Conservation (phyloP, 768 basidiomycete genomes). For the Calocera cornea region DNA sequence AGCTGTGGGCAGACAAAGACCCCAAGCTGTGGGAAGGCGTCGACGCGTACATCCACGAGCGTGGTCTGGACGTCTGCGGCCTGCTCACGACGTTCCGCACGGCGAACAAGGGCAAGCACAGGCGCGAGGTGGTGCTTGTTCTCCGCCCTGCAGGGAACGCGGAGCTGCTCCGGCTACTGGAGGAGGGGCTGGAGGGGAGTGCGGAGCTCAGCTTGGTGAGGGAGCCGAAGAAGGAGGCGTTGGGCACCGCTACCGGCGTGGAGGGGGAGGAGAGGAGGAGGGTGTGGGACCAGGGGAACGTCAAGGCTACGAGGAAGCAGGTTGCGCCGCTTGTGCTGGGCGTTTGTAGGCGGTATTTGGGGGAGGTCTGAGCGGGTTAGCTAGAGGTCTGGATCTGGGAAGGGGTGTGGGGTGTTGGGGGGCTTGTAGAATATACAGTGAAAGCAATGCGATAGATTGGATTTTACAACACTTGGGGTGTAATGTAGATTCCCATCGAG, state of each 20-base stretch:
- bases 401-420: no score
- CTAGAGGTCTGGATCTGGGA: no score
- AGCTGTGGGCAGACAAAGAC: slow-evolving; percentile 39
- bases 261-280: slow-evolving; percentile 28
- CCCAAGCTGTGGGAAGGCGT: slow-evolving; percentile 28
- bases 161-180: slow-evolving; percentile 37
- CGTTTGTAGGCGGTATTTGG: neutral
- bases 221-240: slow-evolving; percentile 21
- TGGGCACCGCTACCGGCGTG: slow-evolving; percentile 14
- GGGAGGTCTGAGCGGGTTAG: neutral
- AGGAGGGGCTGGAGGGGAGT: slow-evolving; percentile 45
- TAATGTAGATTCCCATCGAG: no score
- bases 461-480: no score
- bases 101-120: slow-evolving; percentile 39
- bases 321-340: slow-evolving; percentile 44
- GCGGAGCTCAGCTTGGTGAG: slow-evolving; percentile 40
- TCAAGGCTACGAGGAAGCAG: slow-evolving; percentile 46
- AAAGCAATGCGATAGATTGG: no score
- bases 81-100: slow-evolving; percentile 61
- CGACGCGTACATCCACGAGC: slow-evolving; percentile 51
- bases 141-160: slow-evolving; percentile 32
- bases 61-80: slow-evolving; percentile 53
- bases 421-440: no score
- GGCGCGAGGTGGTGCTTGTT: slow-evolving; percentile 55
- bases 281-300: slow-evolving; percentile 55